These are phyloP conservation scores for Escallonia herrerae DNA, from an alignment of 129 eudicot genomes.

Conservation along the genomic window DNA sequence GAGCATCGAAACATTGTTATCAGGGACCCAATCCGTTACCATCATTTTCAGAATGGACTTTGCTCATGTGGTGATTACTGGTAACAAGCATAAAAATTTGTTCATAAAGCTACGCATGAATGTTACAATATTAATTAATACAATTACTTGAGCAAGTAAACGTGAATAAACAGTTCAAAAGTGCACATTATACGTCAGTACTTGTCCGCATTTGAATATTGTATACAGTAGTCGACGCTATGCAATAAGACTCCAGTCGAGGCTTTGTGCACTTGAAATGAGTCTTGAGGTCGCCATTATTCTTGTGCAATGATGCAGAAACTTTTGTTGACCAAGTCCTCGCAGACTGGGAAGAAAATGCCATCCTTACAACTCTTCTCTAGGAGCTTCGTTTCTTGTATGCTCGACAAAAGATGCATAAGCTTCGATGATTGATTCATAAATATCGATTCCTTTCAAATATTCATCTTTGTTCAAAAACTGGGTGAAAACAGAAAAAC, in stretches of 20 bases:
- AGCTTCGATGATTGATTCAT: slow-evolving; percentile 68
- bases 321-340: not conserved
- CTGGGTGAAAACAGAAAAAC: slow-evolving; percentile 36
- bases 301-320: not conserved
- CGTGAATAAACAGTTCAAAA: no score
- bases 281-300: not conserved
- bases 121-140: no score
- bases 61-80: slow-evolving; percentile 76
- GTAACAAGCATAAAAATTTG: slow-evolving; percentile 17
- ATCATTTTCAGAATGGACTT: slow-evolving; percentile 61
- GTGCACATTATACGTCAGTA: no score
- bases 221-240: no score
- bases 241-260: no score
- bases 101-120: no score
- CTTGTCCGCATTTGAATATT: no score
- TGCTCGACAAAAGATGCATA: slow-evolving; percentile 56
- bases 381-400: slow-evolving; percentile 30
- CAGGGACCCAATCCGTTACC: slow-evolving; percentile 65
- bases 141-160: no score
- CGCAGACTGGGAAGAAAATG: not conserved
- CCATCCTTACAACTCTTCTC: slow-evolving; percentile 53
- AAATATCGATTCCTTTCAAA: slow-evolving; percentile 72
- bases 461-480: slow-evolving; percentile 77
- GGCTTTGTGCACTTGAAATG: no score
- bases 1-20: slow-evolving; percentile 50